Base-by-base conservation (phyloP, 345 rosid genomes). In the Conringia planisiliqua region DNA sequence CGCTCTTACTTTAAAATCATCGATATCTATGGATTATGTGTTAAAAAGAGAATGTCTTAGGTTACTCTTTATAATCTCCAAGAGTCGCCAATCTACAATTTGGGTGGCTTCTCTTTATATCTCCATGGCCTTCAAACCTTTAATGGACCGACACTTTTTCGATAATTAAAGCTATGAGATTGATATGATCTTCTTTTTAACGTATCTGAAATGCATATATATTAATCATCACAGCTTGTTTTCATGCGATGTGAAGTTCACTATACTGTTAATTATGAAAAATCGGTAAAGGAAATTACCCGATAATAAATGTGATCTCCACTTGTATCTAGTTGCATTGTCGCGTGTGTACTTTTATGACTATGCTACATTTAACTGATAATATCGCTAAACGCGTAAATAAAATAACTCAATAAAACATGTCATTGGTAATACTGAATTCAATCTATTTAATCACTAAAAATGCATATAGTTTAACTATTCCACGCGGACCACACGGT, bases 81-180 rank as follows among this genome's bases (percentile, higher is more conserved):
- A 78, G 81, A 78, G 81, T 58, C 81, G 38, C 57, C 73, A 78
- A 71, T 65, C 64, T 59, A 47, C 56, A 78, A 71, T 59, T 46
- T 66, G 73, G 73, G 76, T 77, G 75, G 43, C 46, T 71, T 77
- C 72, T 71, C 80, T 77, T 77, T 77, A 71, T 71, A 77, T 77
- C 80, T 64, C 20, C 68, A 65, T 44, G 6, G 47, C 61, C 76
- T 71, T 66, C 72, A 58, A 40, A 46, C 77, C 67, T 71, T 77
- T 71, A 64, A 65, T 65, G 76, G 81, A 71, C 77, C 51, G 62
- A 65, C 77, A 77, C 81, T 70, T 70, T 76, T 55, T 70, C 5
- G 52, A 70, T 63, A 10, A 63, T 63, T 76, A 76, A 76, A 76
- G 80, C 66, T 63, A 46, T 56, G 75, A 77, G 71, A 22, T 70